A percentile compares a stretch with the other conserved stretches of the same genome.
Evolutionary conservation across 306 rosid genomes (phyloP).

Genomic region (Begonia loranthoides): DNA sequence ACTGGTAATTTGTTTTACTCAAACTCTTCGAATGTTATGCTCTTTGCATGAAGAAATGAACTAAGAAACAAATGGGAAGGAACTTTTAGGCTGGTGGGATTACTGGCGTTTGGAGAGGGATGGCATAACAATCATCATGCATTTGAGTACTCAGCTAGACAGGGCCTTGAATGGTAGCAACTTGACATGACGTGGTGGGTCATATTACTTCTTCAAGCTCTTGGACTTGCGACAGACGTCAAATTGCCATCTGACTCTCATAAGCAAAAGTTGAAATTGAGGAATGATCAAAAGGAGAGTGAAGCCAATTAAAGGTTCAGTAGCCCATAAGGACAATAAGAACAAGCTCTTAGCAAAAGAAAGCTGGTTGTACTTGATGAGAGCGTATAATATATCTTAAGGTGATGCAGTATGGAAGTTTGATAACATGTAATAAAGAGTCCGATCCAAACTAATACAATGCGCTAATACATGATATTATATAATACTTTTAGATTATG

Average conservation of each 20-base stretch:
- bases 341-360: too few species aligned
- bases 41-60: neutral
- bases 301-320: too few species aligned
- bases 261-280: slow-evolving; percentile 40
- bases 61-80: neutral
- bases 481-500: too few species aligned
- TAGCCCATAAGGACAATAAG: too few species aligned
- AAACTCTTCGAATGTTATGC: neutral
- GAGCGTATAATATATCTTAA: too few species aligned
- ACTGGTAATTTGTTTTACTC: neutral
- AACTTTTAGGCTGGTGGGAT: slow-evolving; percentile 61
- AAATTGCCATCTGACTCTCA: slow-evolving; percentile 49
- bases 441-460: too few species aligned
- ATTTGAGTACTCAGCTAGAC: slow-evolving; percentile 73
- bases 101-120: slow-evolving; percentile 12
- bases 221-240: slow-evolving; percentile 69
- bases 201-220: slow-evolving; percentile 40
- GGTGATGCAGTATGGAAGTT: too few species aligned
- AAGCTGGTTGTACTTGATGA: too few species aligned
- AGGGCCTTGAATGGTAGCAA: slow-evolving; percentile 20
- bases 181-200: slow-evolving; percentile 71
- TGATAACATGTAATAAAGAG: too few species aligned
- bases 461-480: too few species aligned
- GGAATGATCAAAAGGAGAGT: too few species aligned
- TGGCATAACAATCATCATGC: slow-evolving; percentile 97